A percentile compares a stretch with the other conserved stretches of the same genome.
Evolutionary conservation across 169 alveolate species (phyloP).

Genomic region (Babesia bigemina): DNA sequence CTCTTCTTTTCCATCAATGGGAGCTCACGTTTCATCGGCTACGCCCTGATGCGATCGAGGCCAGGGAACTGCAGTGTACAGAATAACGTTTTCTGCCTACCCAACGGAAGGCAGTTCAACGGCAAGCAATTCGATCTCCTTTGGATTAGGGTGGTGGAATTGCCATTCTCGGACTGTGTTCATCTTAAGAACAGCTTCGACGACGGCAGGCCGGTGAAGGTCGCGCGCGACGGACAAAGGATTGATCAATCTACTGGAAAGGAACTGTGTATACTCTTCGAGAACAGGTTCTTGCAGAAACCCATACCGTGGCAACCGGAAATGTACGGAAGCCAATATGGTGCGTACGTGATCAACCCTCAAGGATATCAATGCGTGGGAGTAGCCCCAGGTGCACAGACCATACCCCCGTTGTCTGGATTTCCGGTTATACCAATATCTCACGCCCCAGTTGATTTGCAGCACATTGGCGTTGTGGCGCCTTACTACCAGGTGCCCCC

Average conservation of each 20-base stretch:
- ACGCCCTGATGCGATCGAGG: constrained; percentile 75
- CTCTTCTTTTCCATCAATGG: constrained; percentile 74
- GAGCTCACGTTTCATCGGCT: constrained; percentile 70
- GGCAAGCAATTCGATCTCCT: constrained; percentile 73
- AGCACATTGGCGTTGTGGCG: not conserved
- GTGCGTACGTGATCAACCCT: not conserved
- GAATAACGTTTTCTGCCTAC: constrained; percentile 56
- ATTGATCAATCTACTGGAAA: constrained; percentile 46
- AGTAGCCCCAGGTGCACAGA: not conserved
- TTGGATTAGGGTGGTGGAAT: constrained; percentile 74
- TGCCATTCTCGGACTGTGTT: constrained; percentile 64
- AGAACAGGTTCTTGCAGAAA: constrained; percentile 26
- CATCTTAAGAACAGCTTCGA: constrained; percentile 67
- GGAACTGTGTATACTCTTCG: constrained; percentile 44
- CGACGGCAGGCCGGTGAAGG: constrained; percentile 66
- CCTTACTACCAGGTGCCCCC: constrained; percentile 1
- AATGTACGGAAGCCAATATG: not conserved
- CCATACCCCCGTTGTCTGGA: too few species aligned
- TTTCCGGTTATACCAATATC: not conserved
- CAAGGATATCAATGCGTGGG: not conserved
- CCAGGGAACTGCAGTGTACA: constrained; percentile 70
- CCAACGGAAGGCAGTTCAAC: constrained; percentile 65
- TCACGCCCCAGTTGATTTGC: not conserved
- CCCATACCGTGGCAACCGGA: not conserved
- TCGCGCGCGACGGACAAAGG: constrained; percentile 75